These are phyloP conservation scores for Poa pratensis DNA, from an alignment of 176 grass and related monocot genomes.

Conservation along the genomic window DNA sequence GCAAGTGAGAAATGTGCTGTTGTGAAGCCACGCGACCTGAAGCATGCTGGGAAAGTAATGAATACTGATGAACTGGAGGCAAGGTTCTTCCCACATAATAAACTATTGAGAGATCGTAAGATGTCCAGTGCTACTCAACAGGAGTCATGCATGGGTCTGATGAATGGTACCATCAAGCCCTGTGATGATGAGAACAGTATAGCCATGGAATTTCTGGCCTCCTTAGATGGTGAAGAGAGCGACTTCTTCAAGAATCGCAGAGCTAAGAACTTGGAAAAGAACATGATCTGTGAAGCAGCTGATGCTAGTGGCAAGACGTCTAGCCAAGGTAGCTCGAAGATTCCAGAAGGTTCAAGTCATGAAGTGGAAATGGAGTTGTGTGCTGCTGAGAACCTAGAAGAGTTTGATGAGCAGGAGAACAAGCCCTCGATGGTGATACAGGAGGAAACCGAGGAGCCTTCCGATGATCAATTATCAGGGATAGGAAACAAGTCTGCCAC, in stretches of 20 bases:
- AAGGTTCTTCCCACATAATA: slow-evolving; percentile 93
- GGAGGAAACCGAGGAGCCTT: slow-evolving; percentile 62
- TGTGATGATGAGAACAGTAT: slow-evolving; percentile 63
- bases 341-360: slow-evolving; percentile 33
- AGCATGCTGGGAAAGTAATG: slow-evolving; percentile 55
- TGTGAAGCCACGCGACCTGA: slow-evolving; percentile 36
- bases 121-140: slow-evolving; percentile 42
- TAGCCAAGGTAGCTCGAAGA: slow-evolving; percentile 58
- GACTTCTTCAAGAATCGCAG: slow-evolving; percentile 50
- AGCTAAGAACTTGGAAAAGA: slow-evolving; percentile 52
- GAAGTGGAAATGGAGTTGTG: slow-evolving; percentile 69
- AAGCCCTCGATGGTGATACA: slow-evolving; percentile 50
- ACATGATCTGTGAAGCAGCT: slow-evolving; percentile 35
- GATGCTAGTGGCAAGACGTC: slow-evolving; percentile 51
- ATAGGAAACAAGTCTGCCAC: slow-evolving; percentile 81
- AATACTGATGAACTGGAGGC: slow-evolving; percentile 85
- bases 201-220: slow-evolving; percentile 87
- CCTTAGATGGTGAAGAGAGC: slow-evolving; percentile 68
- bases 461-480: slow-evolving; percentile 60
- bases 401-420: slow-evolving; percentile 72
- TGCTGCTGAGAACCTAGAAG: slow-evolving; percentile 73
- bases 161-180: neutral
- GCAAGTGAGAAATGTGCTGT: slow-evolving; percentile 28
- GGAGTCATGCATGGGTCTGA: too few species aligned
- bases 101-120: slow-evolving; percentile 67